phyloP scores from a whole-genome alignment of 2,329 filamentous ascomycete species.

The Fusarium goolgardi region DNA sequence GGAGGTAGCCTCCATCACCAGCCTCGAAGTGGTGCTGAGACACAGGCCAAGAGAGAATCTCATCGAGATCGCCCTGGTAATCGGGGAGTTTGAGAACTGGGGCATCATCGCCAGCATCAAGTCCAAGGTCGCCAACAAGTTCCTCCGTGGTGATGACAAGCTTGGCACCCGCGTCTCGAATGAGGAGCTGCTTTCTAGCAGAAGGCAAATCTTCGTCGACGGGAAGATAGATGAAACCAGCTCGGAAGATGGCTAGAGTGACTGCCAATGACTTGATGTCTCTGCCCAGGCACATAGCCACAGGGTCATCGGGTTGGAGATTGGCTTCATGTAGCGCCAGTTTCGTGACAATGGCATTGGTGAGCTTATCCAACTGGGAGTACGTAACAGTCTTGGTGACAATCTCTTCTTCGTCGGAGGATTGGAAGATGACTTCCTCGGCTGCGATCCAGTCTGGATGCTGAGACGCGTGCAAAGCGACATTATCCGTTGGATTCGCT shows the following conservation, averaged over 20 bases:
- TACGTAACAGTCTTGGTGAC: slow-evolving; percentile 12
- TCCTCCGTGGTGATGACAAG: slow-evolving; percentile 9
- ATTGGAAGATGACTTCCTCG: slow-evolving; percentile 14
- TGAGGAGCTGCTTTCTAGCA: slow-evolving; percentile 21
- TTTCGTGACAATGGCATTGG: background rate
- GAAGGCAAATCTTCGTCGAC: slow-evolving; percentile 13
- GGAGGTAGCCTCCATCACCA: slow-evolving; percentile 17
- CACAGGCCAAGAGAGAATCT: background rate
- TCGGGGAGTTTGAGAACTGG: background rate
- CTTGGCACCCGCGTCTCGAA: slow-evolving; percentile 18
- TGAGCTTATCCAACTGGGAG: background rate
- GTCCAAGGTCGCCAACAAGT: background rate
- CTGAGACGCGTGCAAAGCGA: background rate
- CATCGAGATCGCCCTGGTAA: accelerated
- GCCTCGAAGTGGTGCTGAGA: accelerated
- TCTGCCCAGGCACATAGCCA: slow-evolving; percentile 18
- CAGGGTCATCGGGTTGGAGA: slow-evolving; percentile 2
- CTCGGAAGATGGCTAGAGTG: slow-evolving; percentile 25
- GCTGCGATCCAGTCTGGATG: slow-evolving; percentile 25
- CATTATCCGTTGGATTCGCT: background rate
- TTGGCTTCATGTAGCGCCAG: background rate
- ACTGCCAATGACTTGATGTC: slow-evolving; percentile 20
- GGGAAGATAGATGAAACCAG: slow-evolving; percentile 12
- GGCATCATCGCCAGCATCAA: background rate
- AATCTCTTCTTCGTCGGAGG: background rate